A percentile compares a stretch with the other conserved stretches of the same genome.
phyloP scores from a whole-genome alignment of 2,329 filamentous ascomycete genomes.

The Claviceps cyperi region DNA sequence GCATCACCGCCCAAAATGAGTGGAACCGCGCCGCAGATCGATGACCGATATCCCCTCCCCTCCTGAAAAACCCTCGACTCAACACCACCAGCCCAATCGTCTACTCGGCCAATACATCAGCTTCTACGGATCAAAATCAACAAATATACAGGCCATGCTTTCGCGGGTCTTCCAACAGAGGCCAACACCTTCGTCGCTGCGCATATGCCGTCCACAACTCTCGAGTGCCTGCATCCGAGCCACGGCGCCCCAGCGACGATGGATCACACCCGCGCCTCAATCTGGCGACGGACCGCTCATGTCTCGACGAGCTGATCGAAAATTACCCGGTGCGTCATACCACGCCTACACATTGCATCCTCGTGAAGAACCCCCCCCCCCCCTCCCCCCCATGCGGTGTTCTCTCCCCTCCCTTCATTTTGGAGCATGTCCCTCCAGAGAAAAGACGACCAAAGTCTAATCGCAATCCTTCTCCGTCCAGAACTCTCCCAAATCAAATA shows the following conservation, averaged over 20 bases:
- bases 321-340: conserved; percentile 41
- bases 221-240: conserved; percentile 4
- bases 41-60: too few relatives aligned
- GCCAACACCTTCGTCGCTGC: conserved; percentile 12
- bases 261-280: conserved; percentile 40
- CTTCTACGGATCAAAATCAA: not conserved
- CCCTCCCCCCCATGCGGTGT: too few relatives aligned
- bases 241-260: conserved; percentile 24
- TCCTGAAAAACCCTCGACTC: too few relatives aligned
- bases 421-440: not conserved
- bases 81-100: too few relatives aligned
- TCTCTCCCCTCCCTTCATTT: too few relatives aligned
- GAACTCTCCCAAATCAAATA: conserved; percentile 31
- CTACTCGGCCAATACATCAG: too few relatives aligned
- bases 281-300: conserved; percentile 48
- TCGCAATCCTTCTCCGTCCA: conserved; percentile 6
- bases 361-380: too few relatives aligned
- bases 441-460: conserved; percentile 3
- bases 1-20: too few relatives aligned
- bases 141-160: conserved; percentile 5
- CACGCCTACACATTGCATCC: too few relatives aligned
- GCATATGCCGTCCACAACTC: not conserved
- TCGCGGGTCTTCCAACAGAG: conserved; percentile 12
- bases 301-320: conserved; percentile 49
- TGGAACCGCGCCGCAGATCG: too few relatives aligned